Evolutionary conservation across 257 asterid genomes (phyloP).

Genomic region (Solanum pimpinellifolium): DNA sequence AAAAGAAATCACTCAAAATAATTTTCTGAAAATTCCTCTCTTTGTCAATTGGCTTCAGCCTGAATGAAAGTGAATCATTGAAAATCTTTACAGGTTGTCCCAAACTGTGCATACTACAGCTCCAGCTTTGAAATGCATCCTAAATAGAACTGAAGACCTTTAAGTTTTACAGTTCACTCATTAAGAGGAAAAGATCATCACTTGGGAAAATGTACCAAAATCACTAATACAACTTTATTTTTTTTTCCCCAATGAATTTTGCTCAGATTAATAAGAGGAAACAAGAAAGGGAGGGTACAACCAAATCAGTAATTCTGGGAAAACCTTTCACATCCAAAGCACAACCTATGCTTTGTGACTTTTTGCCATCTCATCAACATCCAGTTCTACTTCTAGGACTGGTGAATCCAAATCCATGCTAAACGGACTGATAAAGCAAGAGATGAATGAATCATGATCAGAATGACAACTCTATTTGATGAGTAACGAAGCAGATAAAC

Average conservation of each 20-base stretch:
- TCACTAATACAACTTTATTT: not conserved
- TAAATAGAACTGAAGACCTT: not conserved
- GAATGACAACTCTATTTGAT: not conserved
- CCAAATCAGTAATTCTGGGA: not conserved
- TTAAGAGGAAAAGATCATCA: not conserved
- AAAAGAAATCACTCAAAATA: not conserved
- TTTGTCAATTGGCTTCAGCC: not conserved
- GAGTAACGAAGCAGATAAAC: not conserved
- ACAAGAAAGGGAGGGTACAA: not conserved
- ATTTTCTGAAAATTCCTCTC: not conserved
- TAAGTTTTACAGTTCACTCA: not conserved
- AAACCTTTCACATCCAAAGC: not conserved
- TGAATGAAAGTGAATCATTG: not conserved
- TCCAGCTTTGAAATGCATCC: not conserved
- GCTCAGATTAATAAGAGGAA: not conserved
- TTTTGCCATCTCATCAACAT: slow-evolving; percentile 67
- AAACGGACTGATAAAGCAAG: slow-evolving; percentile 26
- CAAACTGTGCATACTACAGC: not conserved
- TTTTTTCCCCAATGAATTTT: not conserved
- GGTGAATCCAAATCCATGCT: slow-evolving; percentile 46
- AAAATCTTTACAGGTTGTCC: not conserved
- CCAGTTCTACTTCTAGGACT: slow-evolving; percentile 70
- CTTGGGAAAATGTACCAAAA: not conserved
- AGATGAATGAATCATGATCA: not conserved
- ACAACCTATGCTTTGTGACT: slow-evolving; percentile 44